Evolutionary conservation across 176 grass and related monocot genomes (phyloP).

Genomic region (Poa pratensis): DNA sequence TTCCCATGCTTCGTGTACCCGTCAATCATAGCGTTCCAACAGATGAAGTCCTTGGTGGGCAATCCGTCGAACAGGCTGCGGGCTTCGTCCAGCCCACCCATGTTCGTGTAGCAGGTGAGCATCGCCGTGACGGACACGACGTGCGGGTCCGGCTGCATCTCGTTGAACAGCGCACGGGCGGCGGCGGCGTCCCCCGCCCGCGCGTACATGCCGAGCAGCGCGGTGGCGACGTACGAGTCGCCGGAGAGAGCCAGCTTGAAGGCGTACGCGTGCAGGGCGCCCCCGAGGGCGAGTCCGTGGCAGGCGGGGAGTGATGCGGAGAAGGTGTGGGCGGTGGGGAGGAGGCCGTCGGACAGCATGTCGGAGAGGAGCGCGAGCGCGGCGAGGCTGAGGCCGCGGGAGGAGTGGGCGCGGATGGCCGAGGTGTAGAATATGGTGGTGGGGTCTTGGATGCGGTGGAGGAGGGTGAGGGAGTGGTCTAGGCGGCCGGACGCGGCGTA

Average conservation of each 20-base stretch:
- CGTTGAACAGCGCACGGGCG: conserved; percentile 74
- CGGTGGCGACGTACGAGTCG: conserved; percentile 77
- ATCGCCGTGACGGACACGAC: conserved; percentile 86
- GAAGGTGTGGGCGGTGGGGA: conserved; percentile 70
- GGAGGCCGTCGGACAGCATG: conserved; percentile 61
- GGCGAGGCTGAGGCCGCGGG: conserved; percentile 53
- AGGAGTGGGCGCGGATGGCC: conserved; percentile 76
- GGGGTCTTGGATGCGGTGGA: conserved; percentile 58
- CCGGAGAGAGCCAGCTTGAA: conserved; percentile 63
- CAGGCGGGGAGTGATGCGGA: conserved; percentile 78
- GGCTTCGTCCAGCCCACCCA: conserved; percentile 61
- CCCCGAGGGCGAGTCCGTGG: conserved; percentile 47
- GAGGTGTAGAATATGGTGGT: conserved; percentile 78
- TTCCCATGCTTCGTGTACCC: conserved; percentile 78
- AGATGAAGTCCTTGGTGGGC: conserved; percentile 65
- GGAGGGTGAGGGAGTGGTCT: conserved; percentile 60
- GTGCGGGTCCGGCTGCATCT: conserved; percentile 57
- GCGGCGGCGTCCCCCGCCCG: conserved; percentile 63
- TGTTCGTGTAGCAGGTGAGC: conserved; percentile 82
- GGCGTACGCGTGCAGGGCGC: conserved; percentile 75
- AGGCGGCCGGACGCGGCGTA: conserved; percentile 65
- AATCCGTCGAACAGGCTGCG: conserved; percentile 67
- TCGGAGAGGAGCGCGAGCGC: conserved; percentile 75
- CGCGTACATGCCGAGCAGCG: conserved; percentile 91
- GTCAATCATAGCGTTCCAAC: conserved; percentile 97